Evolutionary conservation across 306 rosid genomes (phyloP).

Genomic region (Acacia confusa): DNA sequence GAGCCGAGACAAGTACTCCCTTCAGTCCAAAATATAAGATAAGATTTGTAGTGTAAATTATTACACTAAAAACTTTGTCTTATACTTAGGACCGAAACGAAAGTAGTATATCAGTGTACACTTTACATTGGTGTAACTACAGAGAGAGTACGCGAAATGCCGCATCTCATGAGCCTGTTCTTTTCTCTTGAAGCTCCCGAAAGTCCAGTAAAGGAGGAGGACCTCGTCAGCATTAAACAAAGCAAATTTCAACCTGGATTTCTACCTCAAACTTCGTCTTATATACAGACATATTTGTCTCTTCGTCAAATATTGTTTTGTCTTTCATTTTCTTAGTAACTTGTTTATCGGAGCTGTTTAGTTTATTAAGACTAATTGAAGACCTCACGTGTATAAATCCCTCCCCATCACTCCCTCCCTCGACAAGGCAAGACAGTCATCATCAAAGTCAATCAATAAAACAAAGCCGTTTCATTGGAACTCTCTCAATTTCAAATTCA

Average conservation of each 20-base stretch:
- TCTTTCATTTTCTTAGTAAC: neutral
- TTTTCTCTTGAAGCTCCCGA: slow-evolving; percentile 1
- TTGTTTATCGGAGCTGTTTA: neutral
- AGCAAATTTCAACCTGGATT: neutral
- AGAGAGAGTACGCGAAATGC: neutral
- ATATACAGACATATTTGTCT: neutral
- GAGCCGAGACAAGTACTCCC: no score
- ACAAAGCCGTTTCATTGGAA: neutral
- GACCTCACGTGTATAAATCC: neutral
- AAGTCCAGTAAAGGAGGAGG: neutral
- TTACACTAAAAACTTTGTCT: no score
- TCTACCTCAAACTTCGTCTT: slow-evolving; percentile 7
- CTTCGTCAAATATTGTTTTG: neutral
- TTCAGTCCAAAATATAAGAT: no score
- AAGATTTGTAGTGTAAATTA: no score
- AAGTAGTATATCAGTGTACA: neutral
- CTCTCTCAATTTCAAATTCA: neutral
- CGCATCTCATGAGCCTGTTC: slow-evolving; percentile 5
- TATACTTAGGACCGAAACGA: no score
- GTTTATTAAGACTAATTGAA: neutral
- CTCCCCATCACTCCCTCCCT: slow-evolving; percentile 2
- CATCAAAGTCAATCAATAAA: slow-evolving; percentile 11
- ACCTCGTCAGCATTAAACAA: neutral
- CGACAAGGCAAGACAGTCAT: slow-evolving; percentile 22
- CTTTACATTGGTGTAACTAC: neutral